Evolutionary conservation across 2,329 filamentous ascomycete species (phyloP).

Genomic region (Aplosporella prunicola): DNA sequence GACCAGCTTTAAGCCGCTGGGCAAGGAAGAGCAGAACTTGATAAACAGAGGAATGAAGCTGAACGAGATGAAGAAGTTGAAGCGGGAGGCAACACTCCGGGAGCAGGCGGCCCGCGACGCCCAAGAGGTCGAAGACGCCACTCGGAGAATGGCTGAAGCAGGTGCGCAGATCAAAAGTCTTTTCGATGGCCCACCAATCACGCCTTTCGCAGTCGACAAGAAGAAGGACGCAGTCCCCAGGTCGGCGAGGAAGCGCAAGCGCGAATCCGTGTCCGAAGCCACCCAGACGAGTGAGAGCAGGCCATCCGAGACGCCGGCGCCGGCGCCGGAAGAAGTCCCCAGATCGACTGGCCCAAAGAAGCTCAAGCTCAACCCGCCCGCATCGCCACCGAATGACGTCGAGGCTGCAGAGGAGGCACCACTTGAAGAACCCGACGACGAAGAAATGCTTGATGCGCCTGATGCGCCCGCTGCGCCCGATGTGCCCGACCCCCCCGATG

Average conservation of each 20-base stretch:
- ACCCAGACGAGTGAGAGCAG: slow-evolving; percentile 14
- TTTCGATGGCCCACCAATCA: slow-evolving; percentile 5
- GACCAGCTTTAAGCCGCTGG: slow-evolving; percentile 47
- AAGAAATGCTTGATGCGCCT: slow-evolving; percentile 5
- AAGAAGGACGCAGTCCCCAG: slow-evolving; percentile 8
- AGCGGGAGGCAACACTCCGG: slow-evolving; percentile 50
- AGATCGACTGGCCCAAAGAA: slow-evolving; percentile 26
- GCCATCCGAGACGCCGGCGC: slow-evolving; percentile 15
- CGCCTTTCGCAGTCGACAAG: slow-evolving; percentile 5
- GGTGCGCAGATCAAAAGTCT: slow-evolving; percentile 11
- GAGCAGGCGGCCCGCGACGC: slow-evolving; percentile 39
- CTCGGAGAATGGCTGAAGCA: slow-evolving; percentile 22
- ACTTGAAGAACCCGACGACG: background rate
- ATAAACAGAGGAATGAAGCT: slow-evolving; percentile 69
- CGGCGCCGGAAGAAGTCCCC: slow-evolving; percentile 19
- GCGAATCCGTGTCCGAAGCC: slow-evolving; percentile 37
- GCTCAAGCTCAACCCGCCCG: slow-evolving; percentile 13
- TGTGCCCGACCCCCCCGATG: slow-evolving; percentile 14
- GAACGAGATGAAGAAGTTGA: slow-evolving; percentile 68
- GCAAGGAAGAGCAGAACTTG: slow-evolving; percentile 52
- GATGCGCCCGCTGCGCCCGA: no score
- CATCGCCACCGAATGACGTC: slow-evolving; percentile 9
- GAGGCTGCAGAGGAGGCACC: background rate
- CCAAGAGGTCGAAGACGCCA: slow-evolving; percentile 27
- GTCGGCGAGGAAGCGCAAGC: slow-evolving; percentile 45